Conservation (phyloP, 116 monocot species). For the Trichopus zeylanicus region DNA sequence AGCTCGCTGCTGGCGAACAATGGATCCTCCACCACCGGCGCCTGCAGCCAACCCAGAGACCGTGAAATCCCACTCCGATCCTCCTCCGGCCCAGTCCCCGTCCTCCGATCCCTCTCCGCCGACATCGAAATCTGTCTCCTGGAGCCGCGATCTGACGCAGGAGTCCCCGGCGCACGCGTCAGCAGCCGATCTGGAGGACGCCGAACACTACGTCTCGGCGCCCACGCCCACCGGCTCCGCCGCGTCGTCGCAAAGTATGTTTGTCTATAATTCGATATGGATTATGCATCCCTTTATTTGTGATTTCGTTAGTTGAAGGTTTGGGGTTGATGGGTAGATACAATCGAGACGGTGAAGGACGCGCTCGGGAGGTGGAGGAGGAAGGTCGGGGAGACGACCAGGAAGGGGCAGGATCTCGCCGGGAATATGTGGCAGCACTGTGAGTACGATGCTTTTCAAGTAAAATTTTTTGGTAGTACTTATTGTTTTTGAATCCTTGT, state of each 20-base stretch:
- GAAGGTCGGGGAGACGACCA: constrained; percentile 61
- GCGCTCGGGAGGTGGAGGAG: constrained; percentile 64
- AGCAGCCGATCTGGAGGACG: constrained; percentile 30
- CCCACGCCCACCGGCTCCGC: constrained; percentile 16
- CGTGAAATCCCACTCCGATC: neutral
- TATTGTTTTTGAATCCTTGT: neutral
- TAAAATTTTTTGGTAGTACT: neutral
- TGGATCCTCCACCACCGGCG: neutral
- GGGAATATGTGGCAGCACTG: constrained; percentile 86
- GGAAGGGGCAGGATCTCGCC: constrained; percentile 64
- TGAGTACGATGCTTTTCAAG: constrained; percentile 35
- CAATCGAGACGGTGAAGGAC: constrained; percentile 56
- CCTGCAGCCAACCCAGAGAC: neutral
- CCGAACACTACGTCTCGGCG: constrained; percentile 53
- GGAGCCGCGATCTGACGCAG: constrained; percentile 15
- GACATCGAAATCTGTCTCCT: constrained; percentile 14
- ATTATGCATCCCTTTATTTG: constrained; percentile 2
- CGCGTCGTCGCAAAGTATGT: constrained; percentile 48
- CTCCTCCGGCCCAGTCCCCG: neutral
- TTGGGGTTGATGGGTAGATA: constrained; percentile 19
- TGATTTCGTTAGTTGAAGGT: neutral
- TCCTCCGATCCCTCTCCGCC: neutral
- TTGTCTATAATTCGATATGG: neutral
- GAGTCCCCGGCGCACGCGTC: constrained; percentile 21
- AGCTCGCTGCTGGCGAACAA: too few relatives aligned